phyloP scores from a whole-genome alignment of 805 yeast species.

The Candida yuanshanica region DNA sequence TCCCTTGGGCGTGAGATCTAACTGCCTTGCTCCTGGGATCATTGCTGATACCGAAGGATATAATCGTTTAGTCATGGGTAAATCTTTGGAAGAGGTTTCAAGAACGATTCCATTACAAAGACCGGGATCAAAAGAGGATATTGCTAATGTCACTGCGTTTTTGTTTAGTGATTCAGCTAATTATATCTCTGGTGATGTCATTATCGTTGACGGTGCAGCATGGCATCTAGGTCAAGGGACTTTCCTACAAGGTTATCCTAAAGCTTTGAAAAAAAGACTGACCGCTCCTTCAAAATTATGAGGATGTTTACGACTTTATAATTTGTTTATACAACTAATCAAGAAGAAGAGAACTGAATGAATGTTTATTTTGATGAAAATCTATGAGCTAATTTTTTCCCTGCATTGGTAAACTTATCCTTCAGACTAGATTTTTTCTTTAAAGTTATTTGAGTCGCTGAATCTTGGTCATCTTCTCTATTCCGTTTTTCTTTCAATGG shows the following conservation, averaged over 20 bases:
- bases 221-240: constrained; percentile 69
- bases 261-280: constrained; percentile 27
- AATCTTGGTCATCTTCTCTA: constrained; percentile 12
- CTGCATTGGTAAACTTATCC: constrained; percentile 20
- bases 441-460: constrained; percentile 1
- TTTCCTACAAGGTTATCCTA: constrained; percentile 39
- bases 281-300: constrained; percentile 32
- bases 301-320: no score
- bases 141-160: constrained; percentile 83
- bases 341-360: background rate
- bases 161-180: constrained; percentile 78
- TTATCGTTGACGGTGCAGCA: constrained; percentile 84
- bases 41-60: constrained; percentile 86
- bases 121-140: constrained; percentile 66
- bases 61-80: constrained; percentile 47
- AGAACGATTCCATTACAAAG: constrained; percentile 52
- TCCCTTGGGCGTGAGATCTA: constrained; percentile 77
- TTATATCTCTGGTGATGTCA: constrained; percentile 70
- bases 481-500: constrained; percentile 7
- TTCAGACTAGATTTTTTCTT: constrained; percentile 16
- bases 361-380: constrained; percentile 8
- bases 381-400: constrained; percentile 24
- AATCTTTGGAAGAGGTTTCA: constrained; percentile 35
- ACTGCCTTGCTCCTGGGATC: constrained; percentile 89
- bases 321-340: no score